Evolutionary conservation across 2,329 filamentous ascomycete genomes (phyloP).

Genomic region (Penicillium sp.): DNA sequence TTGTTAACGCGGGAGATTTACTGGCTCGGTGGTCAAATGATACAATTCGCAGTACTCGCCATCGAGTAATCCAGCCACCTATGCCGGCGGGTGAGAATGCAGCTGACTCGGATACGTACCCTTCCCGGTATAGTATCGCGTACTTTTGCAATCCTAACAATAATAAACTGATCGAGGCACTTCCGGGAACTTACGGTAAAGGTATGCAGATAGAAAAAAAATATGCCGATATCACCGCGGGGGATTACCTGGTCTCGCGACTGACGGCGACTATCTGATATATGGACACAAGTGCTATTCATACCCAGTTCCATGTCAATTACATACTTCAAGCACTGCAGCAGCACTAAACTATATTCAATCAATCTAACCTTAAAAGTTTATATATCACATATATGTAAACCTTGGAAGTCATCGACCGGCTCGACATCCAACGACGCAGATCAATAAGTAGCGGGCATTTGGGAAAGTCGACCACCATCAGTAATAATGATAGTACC

Average conservation of each 20-base stretch:
- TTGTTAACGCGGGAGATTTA: slow-evolving; percentile 87
- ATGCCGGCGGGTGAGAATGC: slow-evolving; percentile 43
- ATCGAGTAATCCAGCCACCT: slow-evolving; percentile 86
- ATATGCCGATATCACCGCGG: slow-evolving; percentile 74
- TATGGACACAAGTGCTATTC: background rate
- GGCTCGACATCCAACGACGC: background rate
- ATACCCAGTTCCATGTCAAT: background rate
- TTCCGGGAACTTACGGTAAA: slow-evolving; percentile 70
- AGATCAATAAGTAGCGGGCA: slow-evolving; percentile 55
- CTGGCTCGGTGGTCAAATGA: slow-evolving; percentile 88
- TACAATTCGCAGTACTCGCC: slow-evolving; percentile 83
- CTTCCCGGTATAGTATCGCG: slow-evolving; percentile 80
- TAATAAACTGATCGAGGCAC: slow-evolving; percentile 71
- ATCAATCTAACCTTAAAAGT: background rate
- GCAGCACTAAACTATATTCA: background rate
- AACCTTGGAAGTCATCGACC: too few relatives aligned
- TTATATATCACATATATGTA: background rate
- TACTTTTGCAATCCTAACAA: slow-evolving; percentile 92
- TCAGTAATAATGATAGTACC: slow-evolving; percentile 63
- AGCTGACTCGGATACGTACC: slow-evolving; percentile 55
- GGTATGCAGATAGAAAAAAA: slow-evolving; percentile 66
- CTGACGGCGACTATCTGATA: slow-evolving; percentile 67
- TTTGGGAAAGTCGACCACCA: slow-evolving; percentile 59
- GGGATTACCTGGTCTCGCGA: slow-evolving; percentile 77
- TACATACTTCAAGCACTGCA: background rate